Percentiles rank a stretch among this genome's conserved stretches.
These are phyloP conservation scores for Haplosporangium gracile DNA, from an alignment of 192 early-diverging fungal genomes.

Conservation along the genomic window DNA sequence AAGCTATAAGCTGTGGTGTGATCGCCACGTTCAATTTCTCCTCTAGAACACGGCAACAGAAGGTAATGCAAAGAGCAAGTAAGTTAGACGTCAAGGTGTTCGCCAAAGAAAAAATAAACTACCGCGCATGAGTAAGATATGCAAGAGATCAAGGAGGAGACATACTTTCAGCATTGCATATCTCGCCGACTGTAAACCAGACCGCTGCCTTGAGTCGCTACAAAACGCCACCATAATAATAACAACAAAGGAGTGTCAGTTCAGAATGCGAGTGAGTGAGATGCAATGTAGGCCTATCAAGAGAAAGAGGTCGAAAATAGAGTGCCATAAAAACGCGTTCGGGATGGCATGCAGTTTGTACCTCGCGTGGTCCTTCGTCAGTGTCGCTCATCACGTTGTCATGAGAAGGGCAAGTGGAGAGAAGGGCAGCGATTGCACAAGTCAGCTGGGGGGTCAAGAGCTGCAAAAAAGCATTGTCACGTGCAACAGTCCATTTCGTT, in stretches of 20 bases:
- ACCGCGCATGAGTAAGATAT: no score
- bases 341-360: background rate
- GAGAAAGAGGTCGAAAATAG: background rate
- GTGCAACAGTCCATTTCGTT: background rate
- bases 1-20: slow-evolving; percentile 58
- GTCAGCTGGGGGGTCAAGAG: background rate
- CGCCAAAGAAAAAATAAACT: no score
- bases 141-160: no score
- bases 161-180: slow-evolving; percentile 56
- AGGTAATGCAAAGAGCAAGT: background rate
- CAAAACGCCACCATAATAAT: slow-evolving; percentile 5
- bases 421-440: background rate
- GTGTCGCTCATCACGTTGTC: slow-evolving; percentile 25
- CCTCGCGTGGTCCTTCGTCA: slow-evolving; percentile 46
- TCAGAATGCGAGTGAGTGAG: background rate
- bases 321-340: background rate
- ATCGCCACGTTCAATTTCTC: slow-evolving; percentile 38
- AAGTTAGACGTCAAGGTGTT: background rate
- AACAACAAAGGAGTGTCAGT: background rate
- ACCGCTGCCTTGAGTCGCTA: slow-evolving; percentile 60
- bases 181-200: slow-evolving; percentile 58
- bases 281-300: no score
- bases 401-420: background rate
- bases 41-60: slow-evolving; percentile 7
- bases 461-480: background rate